A percentile compares a stretch with the other conserved stretches of the same genome.
Evolutionary conservation across 2,329 filamentous ascomycete species (phyloP).

Genomic region (Periconia sp.): DNA sequence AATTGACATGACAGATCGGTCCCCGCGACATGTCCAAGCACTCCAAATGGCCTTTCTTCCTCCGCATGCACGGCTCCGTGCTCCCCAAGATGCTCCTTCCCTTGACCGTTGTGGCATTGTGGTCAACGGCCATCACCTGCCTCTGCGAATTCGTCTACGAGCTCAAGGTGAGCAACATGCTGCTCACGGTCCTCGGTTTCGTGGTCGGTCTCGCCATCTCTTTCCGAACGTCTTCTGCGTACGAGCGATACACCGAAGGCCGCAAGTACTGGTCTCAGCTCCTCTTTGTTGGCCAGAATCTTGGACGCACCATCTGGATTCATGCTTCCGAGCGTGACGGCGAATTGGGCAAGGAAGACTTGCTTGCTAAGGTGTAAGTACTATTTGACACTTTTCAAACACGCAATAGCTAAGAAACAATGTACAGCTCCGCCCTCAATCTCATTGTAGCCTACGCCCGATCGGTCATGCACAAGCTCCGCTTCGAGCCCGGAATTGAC

Average conservation of each 20-base stretch:
- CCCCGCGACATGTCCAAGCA: slow-evolving; percentile 74
- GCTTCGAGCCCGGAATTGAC: slow-evolving; percentile 80
- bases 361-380: slow-evolving; percentile 70
- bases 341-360: slow-evolving; percentile 66
- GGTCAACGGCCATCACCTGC: slow-evolving; percentile 70
- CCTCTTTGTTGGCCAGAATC: slow-evolving; percentile 61
- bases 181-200: slow-evolving; percentile 81
- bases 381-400: too few relatives aligned
- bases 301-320: slow-evolving; percentile 80
- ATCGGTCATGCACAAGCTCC: slow-evolving; percentile 79
- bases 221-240: slow-evolving; percentile 78
- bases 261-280: slow-evolving; percentile 68
- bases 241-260: slow-evolving; percentile 69
- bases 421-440: slow-evolving; percentile 72
- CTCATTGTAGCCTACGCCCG: slow-evolving; percentile 79
- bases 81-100: slow-evolving; percentile 77
- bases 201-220: slow-evolving; percentile 80
- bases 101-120: slow-evolving; percentile 65
- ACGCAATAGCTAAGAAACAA: slow-evolving; percentile 1
- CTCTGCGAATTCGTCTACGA: slow-evolving; percentile 50
- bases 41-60: slow-evolving; percentile 77
- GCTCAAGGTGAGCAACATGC: slow-evolving; percentile 67
- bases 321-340: slow-evolving; percentile 69
- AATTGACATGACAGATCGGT: slow-evolving; percentile 48
- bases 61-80: slow-evolving; percentile 78